Evolutionary conservation across 805 yeast species (phyloP), one percentile per base, ranked within the genome.

Genomic region (Metschnikowia proteae): DNA sequence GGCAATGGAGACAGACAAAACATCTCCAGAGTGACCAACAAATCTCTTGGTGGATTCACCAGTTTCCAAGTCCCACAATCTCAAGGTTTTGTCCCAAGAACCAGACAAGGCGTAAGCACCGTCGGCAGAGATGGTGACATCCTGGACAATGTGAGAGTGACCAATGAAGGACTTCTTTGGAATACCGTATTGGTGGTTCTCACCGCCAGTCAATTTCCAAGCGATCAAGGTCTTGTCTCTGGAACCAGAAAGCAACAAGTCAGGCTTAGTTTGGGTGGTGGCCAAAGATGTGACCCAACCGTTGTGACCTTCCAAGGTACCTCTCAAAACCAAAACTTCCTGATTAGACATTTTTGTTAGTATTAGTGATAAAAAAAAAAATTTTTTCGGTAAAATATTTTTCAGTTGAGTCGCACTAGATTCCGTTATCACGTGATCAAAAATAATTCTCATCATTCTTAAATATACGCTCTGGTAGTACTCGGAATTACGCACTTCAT

Each of bases 241-340:
- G 73, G 98, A 92, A 75, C 92, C 97, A 71, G 99, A 94, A 76
- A 94, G 83, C 71, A 94, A 84, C 72, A 94, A 80, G 79, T 94
- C 97, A 79, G 99, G 99, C 84, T 90, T 88, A 74, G 91, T 90
- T 70, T 90, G 86, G 73, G 96, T 85, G 80, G 98, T 94, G 78
- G 98, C 96, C 69, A 94, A 83, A 74, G 97, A 83, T 62, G 99
- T 94, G 71, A 94, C 99, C 98, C 98, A 92, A 71, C 77, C 77
- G 60, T 68, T 70, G 75, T 74, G 76, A 57, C 88, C 97, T 82
- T 92, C 97, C 75, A 94, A 86, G 84, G 98, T 88, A 76, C 98
- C 99, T 86, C 98, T 91, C 77, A 94, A 88, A 78, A 92, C 97
- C 82, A 92, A 84, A 84, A 91, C 96, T 88, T 91, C 97, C 78